A percentile compares a stretch with the other conserved stretches of the same genome.
Conservation (phyloP, 805 yeast genomes). For the Clavispora santaluciae region DNA sequence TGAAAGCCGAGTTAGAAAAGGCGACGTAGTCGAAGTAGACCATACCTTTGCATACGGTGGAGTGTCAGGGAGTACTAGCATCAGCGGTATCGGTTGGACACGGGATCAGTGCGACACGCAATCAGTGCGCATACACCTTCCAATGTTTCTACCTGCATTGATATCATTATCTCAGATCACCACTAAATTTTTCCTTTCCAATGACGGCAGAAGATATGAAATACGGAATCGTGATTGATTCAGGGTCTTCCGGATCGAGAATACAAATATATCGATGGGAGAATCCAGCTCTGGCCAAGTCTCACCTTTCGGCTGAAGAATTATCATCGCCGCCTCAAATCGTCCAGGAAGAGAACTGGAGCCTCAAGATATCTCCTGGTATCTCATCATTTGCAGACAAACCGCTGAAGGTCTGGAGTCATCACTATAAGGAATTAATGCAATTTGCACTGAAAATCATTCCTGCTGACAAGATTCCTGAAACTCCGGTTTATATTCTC, state of each 20-base stretch:
- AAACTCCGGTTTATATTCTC: slow-evolving; percentile 84
- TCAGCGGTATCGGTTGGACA: slow-evolving; percentile 1
- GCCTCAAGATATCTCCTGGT: slow-evolving; percentile 74
- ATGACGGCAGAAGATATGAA: slow-evolving; percentile 11
- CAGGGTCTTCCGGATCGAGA: slow-evolving; percentile 95
- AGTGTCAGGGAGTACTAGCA: slow-evolving; percentile 33
- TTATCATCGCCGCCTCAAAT: slow-evolving; percentile 65
- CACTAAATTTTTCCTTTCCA: background rate
- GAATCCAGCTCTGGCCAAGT: slow-evolving; percentile 28
- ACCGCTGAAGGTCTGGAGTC: slow-evolving; percentile 57
- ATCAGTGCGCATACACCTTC: background rate
- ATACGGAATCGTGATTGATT: slow-evolving; percentile 88
- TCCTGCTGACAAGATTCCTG: slow-evolving; percentile 53
- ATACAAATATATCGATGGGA: slow-evolving; percentile 81
- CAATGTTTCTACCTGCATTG: background rate
- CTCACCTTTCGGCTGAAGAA: slow-evolving; percentile 24
- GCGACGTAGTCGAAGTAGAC: background rate
- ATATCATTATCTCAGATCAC: background rate
- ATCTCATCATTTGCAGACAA: slow-evolving; percentile 56
- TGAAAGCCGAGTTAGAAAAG: slow-evolving; percentile 10
- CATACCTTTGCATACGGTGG: slow-evolving; percentile 24
- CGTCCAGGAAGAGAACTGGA: slow-evolving; percentile 63
- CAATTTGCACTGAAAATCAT: slow-evolving; percentile 65
- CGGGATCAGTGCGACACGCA: background rate
- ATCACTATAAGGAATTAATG: slow-evolving; percentile 64